These are phyloP conservation scores for Albizia julibrissin DNA, from an alignment of 306 rosid genomes.

Conservation along the genomic window DNA sequence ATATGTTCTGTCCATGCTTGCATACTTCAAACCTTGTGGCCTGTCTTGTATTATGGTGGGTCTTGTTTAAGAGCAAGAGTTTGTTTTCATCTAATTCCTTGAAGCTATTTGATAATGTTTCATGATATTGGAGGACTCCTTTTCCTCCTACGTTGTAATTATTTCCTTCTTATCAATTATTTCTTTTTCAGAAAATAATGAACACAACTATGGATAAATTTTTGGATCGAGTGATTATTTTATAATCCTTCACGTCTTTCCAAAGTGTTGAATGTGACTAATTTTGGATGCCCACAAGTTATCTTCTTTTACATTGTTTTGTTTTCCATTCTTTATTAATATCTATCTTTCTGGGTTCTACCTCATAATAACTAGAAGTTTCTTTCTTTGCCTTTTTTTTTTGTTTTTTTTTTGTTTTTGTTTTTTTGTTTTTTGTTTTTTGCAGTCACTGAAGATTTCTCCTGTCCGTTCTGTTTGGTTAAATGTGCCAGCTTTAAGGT, in stretches of 20 bases:
- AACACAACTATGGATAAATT: neutral
- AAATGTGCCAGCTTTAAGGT: conserved; percentile 85
- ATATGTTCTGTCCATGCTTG: neutral
- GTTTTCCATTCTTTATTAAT: conserved; percentile 9
- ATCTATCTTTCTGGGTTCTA: neutral
- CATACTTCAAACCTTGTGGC: neutral
- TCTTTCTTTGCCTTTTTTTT: conserved; percentile 21
- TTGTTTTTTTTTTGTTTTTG: neutral
- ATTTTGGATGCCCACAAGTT: conserved; percentile 6
- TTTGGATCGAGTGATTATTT: neutral
- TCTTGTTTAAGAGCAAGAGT: neutral
- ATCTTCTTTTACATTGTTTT: neutral
- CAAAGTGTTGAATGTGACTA: neutral
- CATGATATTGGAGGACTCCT: neutral
- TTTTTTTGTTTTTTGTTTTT: no score
- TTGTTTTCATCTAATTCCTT: neutral
- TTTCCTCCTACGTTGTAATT: neutral
- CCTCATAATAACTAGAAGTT: conserved; percentile 32
- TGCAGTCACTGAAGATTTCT: conserved; percentile 81
- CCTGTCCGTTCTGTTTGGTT: conserved; percentile 82
- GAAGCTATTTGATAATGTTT: neutral
- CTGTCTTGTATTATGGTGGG: neutral
- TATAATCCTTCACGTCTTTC: neutral
- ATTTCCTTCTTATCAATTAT: neutral
- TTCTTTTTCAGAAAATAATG: neutral